phyloP scores from a whole-genome alignment of 768 basidiomycete genomes.

The Mycena galopus region DNA sequence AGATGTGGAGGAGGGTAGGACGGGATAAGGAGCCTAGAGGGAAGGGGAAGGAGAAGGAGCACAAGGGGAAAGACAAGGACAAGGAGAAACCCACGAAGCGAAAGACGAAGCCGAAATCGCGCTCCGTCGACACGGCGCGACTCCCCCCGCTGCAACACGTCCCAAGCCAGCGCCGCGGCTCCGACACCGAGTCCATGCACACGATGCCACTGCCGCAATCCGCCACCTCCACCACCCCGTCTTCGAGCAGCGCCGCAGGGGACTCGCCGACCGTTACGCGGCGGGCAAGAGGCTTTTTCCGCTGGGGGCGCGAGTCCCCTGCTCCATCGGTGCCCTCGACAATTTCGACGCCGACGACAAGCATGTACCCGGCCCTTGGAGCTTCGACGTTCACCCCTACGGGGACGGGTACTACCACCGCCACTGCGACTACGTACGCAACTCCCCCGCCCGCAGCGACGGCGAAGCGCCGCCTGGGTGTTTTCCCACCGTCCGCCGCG shows the following conservation, averaged over 20 bases:
- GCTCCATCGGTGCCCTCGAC: too few species aligned
- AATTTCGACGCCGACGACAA: too few species aligned
- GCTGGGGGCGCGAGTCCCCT: slow-evolving; percentile 11
- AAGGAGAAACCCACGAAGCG: not conserved
- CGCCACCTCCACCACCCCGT: not conserved
- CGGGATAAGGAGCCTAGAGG: not conserved
- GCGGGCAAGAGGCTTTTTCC: slow-evolving; percentile 8
- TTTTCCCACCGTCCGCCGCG: not conserved
- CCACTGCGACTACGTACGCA: not conserved
- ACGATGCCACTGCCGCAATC: slow-evolving; percentile 1
- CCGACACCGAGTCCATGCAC: not conserved
- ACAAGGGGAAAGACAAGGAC: too few species aligned
- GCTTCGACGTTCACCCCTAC: too few species aligned
- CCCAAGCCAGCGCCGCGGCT: not conserved
- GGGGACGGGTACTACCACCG: not conserved
- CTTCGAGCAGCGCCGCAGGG: not conserved
- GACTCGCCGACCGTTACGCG: not conserved
- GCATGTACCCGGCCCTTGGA: too few species aligned
- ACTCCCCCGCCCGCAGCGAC: not conserved
- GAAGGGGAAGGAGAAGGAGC: slow-evolving; percentile 5
- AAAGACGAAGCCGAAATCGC: slow-evolving; percentile 6
- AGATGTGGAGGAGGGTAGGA: not conserved
- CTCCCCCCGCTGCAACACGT: not conserved
- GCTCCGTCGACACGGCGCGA: slow-evolving; percentile 13
- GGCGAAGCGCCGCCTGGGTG: not conserved